Conservation (phyloP, 345 rosid genomes). For the Eucalyptus polybractea region DNA sequence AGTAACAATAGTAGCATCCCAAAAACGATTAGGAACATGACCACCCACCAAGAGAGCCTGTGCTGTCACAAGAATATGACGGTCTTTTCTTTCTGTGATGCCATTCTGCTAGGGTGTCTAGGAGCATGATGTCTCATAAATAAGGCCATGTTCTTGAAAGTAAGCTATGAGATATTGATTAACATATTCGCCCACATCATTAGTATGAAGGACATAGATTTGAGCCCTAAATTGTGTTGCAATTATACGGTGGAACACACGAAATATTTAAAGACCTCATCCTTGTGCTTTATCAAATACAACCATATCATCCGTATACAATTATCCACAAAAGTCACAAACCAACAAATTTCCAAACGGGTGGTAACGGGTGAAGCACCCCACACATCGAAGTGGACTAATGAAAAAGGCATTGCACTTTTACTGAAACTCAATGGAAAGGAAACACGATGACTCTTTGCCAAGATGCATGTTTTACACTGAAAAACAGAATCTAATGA, state of each 20-base stretch:
- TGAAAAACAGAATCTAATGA: background rate
- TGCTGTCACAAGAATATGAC: background rate
- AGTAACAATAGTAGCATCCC: background rate
- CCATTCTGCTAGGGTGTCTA: background rate
- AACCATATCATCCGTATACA: background rate
- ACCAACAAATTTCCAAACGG: background rate
- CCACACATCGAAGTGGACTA: background rate
- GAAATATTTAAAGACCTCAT: background rate
- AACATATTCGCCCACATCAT: background rate
- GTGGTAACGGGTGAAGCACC: background rate
- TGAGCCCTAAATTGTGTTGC: background rate
- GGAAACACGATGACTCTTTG: background rate
- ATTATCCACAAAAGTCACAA: background rate
- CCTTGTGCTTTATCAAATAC: background rate
- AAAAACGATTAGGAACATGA: background rate
- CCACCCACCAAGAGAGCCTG: background rate
- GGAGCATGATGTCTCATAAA: background rate
- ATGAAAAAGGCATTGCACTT: background rate
- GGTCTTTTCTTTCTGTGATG: background rate
- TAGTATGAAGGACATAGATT: background rate
- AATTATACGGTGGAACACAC: background rate
- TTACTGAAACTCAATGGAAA: background rate
- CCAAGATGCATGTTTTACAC: background rate
- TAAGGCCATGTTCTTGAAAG: background rate
- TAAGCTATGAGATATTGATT: background rate